Evolutionary conservation across 2,329 filamentous ascomycete genomes (phyloP), one percentile per base, ranked within the genome.

Genomic region (Cordyceps javanica): DNA sequence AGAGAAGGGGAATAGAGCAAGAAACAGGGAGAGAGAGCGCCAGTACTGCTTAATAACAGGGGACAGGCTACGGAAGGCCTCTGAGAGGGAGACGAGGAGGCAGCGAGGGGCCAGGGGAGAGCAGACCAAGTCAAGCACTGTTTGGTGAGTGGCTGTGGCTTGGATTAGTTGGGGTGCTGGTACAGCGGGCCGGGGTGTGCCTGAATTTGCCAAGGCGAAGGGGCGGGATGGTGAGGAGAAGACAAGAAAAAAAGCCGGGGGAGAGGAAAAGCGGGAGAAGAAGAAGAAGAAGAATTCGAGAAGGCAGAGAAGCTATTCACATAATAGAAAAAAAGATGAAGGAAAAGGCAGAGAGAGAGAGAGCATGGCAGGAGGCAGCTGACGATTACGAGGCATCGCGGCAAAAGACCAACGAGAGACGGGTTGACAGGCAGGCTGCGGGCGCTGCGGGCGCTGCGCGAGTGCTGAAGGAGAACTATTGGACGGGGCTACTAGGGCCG

Each of bases 121-220:
- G n/a, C n/a, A n/a, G n/a, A n/a, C n/a, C n/a, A 42, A 21, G 38
- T 32, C 38, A 19, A 19, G 6, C n/a, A 21, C n/a, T 23, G 25
- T 32, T 53, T 53, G 50, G 50, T 53, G n/a, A n/a, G n/a, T n/a
- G 50, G 50, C 50, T 53, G 50, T 53, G 50, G 50, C 50, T 53
- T 53, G 50, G 34, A 38, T 41, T 32, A 32, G n/a, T 51, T 53
- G 32, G 49, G 23, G 21, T 41, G 36, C 49, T 41, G 36, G 25
- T 39, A 41, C 49, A 41, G 46, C 46, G 46, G 46, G 46, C 46
- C 46, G 46, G 46, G 46, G 46, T 19, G 48, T 51, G 48, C 48
- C 50, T 53, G 38, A 38, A 30, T 42, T n/a, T 42, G 38, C 50
- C 50, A 53, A 42, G 36, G 36, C 36, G 36, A 25, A 41, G 7